phyloP scores from a whole-genome alignment of 1,139 yeast genomes.

The Hyphopichia fennica region DNA sequence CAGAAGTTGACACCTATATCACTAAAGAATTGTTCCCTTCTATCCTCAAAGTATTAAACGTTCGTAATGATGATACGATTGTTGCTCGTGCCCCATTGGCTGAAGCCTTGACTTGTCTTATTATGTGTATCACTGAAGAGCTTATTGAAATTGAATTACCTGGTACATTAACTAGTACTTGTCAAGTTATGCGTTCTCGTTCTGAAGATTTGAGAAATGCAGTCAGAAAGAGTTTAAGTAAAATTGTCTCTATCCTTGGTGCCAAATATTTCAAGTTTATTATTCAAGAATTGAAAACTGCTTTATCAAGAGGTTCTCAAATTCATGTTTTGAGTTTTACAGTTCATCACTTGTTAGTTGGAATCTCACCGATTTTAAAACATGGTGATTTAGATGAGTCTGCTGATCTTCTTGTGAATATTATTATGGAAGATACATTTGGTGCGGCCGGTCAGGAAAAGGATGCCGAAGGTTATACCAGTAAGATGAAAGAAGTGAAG shows the following conservation, averaged over 20 bases:
- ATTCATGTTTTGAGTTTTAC: constrained; percentile 91
- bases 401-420: constrained; percentile 58
- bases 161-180: constrained; percentile 76
- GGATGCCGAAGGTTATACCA: constrained; percentile 88
- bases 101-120: constrained; percentile 74
- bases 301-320: constrained; percentile 88
- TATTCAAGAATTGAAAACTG: constrained; percentile 72
- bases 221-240: constrained; percentile 73
- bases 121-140: constrained; percentile 62
- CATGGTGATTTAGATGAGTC: constrained; percentile 81
- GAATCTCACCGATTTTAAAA: constrained; percentile 44
- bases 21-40: constrained; percentile 62
- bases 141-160: constrained; percentile 65
- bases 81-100: constrained; percentile 76
- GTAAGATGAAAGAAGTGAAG: constrained; percentile 88
- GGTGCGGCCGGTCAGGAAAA: constrained; percentile 94
- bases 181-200: constrained; percentile 85
- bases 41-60: constrained; percentile 56
- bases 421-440: constrained; percentile 89
- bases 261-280: constrained; percentile 72
- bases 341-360: constrained; percentile 67
- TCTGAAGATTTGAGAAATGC: constrained; percentile 89
- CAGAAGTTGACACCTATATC: constrained; percentile 54
- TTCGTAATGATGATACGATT: constrained; percentile 76
- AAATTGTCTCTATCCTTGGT: constrained; percentile 66